Evolutionary conservation across 1,284 basidiomycete genomes (phyloP).

Genomic region (Ganoderma lucidum): DNA sequence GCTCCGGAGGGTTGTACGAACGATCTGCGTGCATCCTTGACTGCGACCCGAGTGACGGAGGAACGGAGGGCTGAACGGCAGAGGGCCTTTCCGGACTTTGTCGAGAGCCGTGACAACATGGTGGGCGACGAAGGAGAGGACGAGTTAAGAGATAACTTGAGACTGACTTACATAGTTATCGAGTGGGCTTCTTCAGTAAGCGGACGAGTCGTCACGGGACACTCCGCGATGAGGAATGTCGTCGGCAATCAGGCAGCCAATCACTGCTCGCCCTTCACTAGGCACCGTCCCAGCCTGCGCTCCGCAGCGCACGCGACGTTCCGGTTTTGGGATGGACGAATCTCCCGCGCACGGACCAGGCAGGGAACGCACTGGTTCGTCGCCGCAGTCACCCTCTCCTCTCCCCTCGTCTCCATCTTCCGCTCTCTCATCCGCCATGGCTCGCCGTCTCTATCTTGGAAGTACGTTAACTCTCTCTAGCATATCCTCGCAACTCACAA

Average conservation of each 20-base stretch:
- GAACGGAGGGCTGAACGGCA: slow-evolving; percentile 42
- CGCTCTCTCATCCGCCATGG: slow-evolving; percentile 64
- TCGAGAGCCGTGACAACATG: slow-evolving; percentile 66
- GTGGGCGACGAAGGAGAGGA: slow-evolving; percentile 37
- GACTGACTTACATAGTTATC: not conserved
- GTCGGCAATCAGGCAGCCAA: slow-evolving; percentile 18
- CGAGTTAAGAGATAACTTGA: slow-evolving; percentile 43
- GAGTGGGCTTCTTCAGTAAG: slow-evolving; percentile 14
- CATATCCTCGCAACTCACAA: not conserved
- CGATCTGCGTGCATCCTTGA: slow-evolving; percentile 44
- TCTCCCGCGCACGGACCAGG: slow-evolving; percentile 42
- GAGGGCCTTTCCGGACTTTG: slow-evolving; percentile 52
- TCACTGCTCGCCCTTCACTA: slow-evolving; percentile 20
- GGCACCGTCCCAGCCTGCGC: slow-evolving; percentile 26
- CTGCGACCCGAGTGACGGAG: slow-evolving; percentile 27
- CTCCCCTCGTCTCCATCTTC: slow-evolving; percentile 11
- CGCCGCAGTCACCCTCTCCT: slow-evolving; percentile 8
- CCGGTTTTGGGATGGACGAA: not conserved
- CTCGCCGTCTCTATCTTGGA: slow-evolving; percentile 84
- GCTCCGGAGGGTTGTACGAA: slow-evolving; percentile 83
- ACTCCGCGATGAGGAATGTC: slow-evolving; percentile 12
- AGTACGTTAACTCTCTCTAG: slow-evolving; percentile 56
- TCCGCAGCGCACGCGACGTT: slow-evolving; percentile 12
- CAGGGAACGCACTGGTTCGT: slow-evolving; percentile 26
- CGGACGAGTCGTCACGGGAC: slow-evolving; percentile 22